Evolutionary conservation across 306 rosid genomes (phyloP).

Genomic region (Geum urbanum): DNA sequence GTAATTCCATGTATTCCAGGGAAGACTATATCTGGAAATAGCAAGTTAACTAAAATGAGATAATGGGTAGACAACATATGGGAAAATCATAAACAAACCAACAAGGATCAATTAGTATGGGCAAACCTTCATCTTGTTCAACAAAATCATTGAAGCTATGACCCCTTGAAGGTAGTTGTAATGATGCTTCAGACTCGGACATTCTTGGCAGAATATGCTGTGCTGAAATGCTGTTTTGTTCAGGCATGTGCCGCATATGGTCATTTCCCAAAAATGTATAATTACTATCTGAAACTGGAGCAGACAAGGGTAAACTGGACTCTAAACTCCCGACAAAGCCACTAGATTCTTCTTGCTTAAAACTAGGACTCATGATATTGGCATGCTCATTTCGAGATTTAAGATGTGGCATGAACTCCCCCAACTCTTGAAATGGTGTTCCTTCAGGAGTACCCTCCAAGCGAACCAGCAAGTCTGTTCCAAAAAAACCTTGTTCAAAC

Average conservation of each 20-base stretch:
- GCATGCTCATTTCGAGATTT: constrained; percentile 25
- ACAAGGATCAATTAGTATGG: background rate
- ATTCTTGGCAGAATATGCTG: constrained; percentile 33
- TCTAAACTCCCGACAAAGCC: constrained; percentile 30
- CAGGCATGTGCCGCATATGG: constrained; percentile 19
- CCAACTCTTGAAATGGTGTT: constrained; percentile 44
- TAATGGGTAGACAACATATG: background rate
- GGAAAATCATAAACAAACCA: background rate
- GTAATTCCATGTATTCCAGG: constrained; percentile 37
- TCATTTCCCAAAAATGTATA: constrained; percentile 29
- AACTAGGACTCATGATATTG: constrained; percentile 23
- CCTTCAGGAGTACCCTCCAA: constrained; percentile 47
- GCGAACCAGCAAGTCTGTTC: constrained; percentile 55
- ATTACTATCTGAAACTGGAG: constrained; percentile 25
- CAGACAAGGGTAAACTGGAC: constrained; percentile 26
- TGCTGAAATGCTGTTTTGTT: constrained; percentile 30
- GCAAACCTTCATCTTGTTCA: constrained; percentile 48
- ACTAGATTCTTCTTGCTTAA: constrained; percentile 30
- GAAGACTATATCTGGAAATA: constrained; percentile 38
- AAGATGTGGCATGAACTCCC: constrained; percentile 50
- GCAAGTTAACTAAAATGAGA: constrained; percentile 3
- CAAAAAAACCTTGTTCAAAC: constrained; percentile 62
- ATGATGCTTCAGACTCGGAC: constrained; percentile 34
- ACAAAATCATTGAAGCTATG: constrained; percentile 36
- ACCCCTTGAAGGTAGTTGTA: constrained; percentile 34